Evolutionary conservation across 371 early-diverging fungal species (phyloP).

Genomic region (Haplosporangium sp.): DNA sequence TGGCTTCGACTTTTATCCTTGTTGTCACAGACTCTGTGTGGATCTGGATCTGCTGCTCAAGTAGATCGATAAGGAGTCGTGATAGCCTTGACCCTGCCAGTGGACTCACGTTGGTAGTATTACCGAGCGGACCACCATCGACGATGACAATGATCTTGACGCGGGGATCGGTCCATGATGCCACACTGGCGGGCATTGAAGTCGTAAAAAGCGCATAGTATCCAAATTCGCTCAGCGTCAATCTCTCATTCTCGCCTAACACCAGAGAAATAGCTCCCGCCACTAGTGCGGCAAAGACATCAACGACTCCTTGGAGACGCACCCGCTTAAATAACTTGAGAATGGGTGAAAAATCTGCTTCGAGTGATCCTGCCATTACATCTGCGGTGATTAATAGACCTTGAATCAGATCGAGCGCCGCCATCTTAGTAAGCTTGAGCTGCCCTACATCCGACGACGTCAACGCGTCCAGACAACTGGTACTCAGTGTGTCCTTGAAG

Average conservation of each 20-base stretch:
- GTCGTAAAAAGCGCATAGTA: slow-evolving; percentile 53
- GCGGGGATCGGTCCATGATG: slow-evolving; percentile 41
- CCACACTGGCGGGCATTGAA: slow-evolving; percentile 38
- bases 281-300: slow-evolving; percentile 47
- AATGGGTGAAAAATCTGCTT: slow-evolving; percentile 24
- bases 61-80: slow-evolving; percentile 30
- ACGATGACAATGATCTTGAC: slow-evolving; percentile 46
- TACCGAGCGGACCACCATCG: slow-evolving; percentile 14
- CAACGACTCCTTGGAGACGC: slow-evolving; percentile 43
- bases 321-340: slow-evolving; percentile 27
- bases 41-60: slow-evolving; percentile 36
- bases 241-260: slow-evolving; percentile 28
- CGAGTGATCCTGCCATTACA: not conserved
- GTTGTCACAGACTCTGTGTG: slow-evolving; percentile 26
- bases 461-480: slow-evolving; percentile 31
- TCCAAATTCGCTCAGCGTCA: slow-evolving; percentile 52
- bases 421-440: slow-evolving; percentile 24
- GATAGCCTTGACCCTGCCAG: slow-evolving; percentile 25
- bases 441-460: slow-evolving; percentile 34
- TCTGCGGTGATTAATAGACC: slow-evolving; percentile 27
- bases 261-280: slow-evolving; percentile 46
- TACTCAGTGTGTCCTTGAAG: slow-evolving; percentile 29
- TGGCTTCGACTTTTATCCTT: slow-evolving; percentile 18
- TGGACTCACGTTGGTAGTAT: too few species aligned
- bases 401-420: slow-evolving; percentile 45